Percentiles rank a stretch among this genome's conserved stretches.
These are phyloP conservation scores for Trichophyton equinum DNA, from an alignment of 2,329 filamentous ascomycete species.

Conservation along the genomic window DNA sequence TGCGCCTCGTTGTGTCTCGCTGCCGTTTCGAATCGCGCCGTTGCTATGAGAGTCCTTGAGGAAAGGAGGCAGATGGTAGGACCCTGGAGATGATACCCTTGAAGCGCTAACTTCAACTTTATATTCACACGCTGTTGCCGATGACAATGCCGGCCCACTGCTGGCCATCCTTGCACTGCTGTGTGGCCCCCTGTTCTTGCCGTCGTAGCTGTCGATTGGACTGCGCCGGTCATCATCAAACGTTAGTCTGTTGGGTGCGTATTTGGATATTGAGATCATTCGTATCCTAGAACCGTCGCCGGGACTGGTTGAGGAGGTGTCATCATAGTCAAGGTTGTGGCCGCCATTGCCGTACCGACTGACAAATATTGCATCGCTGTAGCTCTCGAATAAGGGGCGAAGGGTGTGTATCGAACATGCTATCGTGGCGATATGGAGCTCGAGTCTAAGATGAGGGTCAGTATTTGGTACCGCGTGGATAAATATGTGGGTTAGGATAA, in stretches of 20 bases:
- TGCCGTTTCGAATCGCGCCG: background rate
- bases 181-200: background rate
- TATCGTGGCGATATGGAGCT: conserved; percentile 32
- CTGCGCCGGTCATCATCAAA: background rate
- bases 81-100: background rate
- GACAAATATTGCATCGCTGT: background rate
- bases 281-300: conserved; percentile 1
- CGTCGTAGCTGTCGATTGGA: background rate
- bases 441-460: conserved; percentile 21
- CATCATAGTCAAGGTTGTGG: background rate
- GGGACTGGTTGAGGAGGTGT: background rate
- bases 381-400: conserved; percentile 24
- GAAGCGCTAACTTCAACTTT: conserved; percentile 13
- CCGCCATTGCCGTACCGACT: background rate
- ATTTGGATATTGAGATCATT: conserved; percentile 6
- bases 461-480: background rate
- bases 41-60: background rate
- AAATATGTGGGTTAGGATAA: background rate
- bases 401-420: conserved; percentile 31
- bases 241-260: background rate
- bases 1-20: background rate
- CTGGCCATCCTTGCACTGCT: background rate
- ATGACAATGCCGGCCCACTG: background rate
- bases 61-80: background rate
- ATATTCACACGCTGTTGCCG: conserved; percentile 9